Evolutionary conservation across 345 rosid species (phyloP).

Genomic region (Heritiera littoralis): DNA sequence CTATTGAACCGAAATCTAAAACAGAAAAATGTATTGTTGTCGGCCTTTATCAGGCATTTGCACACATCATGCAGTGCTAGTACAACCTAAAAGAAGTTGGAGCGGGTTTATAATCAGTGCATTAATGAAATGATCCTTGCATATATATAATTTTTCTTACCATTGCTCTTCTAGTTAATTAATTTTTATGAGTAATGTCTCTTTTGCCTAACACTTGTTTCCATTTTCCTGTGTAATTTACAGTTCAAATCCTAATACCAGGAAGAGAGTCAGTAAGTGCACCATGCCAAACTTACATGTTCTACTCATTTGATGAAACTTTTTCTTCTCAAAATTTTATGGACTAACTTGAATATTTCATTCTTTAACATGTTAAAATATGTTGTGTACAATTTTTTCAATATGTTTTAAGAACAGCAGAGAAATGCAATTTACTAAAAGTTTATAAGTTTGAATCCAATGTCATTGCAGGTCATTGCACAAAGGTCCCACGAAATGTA

Average conservation of each 20-base stretch:
- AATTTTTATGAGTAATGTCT: neutral
- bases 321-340: too few species aligned
- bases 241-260: conserved; percentile 22
- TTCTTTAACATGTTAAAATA: neutral
- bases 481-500: conserved; percentile 51
- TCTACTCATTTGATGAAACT: neutral
- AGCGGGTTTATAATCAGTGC: conserved; percentile 6
- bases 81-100: conserved; percentile 16
- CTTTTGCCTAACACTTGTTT: neutral
- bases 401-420: neutral
- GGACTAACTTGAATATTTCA: neutral
- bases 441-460: neutral
- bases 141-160: neutral
- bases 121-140: neutral
- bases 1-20: neutral
- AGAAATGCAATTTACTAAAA: neutral
- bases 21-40: conserved; percentile 7
- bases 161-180: neutral
- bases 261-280: conserved; percentile 29
- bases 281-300: neutral
- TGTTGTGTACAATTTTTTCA: too few species aligned
- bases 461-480: conserved; percentile 45
- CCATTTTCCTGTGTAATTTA: conserved; percentile 5
- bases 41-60: conserved; percentile 15
- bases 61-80: conserved; percentile 22